Percentiles rank a stretch among this genome's conserved stretches.
These are phyloP conservation scores for Actinomortierella wolfii DNA, from an alignment of 371 early-diverging fungal genomes.

Conservation along the genomic window DNA sequence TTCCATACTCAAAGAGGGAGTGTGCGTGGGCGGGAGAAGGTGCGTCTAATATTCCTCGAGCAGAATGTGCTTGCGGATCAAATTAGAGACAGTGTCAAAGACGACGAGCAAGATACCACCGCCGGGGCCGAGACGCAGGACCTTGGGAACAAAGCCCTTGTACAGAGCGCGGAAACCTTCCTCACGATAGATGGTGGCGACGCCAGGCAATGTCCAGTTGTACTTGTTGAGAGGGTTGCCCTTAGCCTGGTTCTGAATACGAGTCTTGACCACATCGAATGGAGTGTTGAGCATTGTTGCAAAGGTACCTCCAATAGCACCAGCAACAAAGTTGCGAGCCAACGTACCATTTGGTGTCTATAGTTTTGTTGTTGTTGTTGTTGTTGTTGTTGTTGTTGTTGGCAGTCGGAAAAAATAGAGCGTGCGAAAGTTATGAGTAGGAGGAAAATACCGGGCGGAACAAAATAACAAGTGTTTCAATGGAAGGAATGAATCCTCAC, in stretches of 20 bases:
- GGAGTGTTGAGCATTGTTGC: constrained; percentile 96
- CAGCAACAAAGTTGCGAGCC: constrained; percentile 89
- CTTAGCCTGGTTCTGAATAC: constrained; percentile 87
- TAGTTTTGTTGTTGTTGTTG: neutral
- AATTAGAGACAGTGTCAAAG: constrained; percentile 85
- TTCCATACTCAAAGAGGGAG: too few relatives aligned
- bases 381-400: neutral
- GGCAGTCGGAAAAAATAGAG: neutral
- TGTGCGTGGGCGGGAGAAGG: too few relatives aligned
- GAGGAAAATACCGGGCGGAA: neutral
- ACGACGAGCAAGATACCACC: constrained; percentile 91
- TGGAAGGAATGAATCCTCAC: constrained; percentile 35
- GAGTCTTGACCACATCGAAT: constrained; percentile 96
- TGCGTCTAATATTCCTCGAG: constrained; percentile 48
- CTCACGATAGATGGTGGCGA: constrained; percentile 87
- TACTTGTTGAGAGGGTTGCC: constrained; percentile 68
- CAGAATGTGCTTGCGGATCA: constrained; percentile 80
- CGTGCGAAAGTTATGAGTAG: neutral
- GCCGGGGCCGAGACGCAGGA: constrained; percentile 96
- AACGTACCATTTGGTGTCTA: constrained; percentile 67
- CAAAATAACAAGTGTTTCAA: too few relatives aligned
- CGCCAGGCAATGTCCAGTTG: constrained; percentile 87
- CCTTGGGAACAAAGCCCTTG: constrained; percentile 97
- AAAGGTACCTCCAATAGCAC: constrained; percentile 93
- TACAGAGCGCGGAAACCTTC: constrained; percentile 93